Evolutionary conservation across 352 stramenopile species (phyloP).

Genomic region (Pythium folliculosum): DNA sequence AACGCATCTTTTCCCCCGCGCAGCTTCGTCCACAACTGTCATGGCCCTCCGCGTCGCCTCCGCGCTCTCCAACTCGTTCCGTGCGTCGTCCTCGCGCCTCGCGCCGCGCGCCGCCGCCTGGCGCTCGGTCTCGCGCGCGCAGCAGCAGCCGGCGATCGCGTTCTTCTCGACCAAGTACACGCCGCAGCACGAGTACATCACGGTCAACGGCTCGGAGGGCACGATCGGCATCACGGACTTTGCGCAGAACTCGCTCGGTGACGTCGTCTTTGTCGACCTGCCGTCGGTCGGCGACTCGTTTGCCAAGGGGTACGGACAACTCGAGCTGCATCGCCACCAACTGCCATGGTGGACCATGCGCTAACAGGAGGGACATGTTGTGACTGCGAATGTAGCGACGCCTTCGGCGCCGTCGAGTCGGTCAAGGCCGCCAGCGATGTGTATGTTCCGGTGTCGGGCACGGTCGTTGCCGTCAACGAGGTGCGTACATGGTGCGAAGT

Average conservation of each 20-base stretch:
- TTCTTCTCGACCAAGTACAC: constrained; percentile 89
- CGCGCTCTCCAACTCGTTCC: constrained; percentile 56
- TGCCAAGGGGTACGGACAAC: constrained; percentile 80
- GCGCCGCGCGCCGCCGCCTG: constrained; percentile 26
- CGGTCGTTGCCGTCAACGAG: constrained; percentile 94
- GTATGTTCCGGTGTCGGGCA: constrained; percentile 94
- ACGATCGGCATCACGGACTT: constrained; percentile 98
- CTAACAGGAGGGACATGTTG: not conserved
- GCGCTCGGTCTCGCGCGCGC: constrained; percentile 36
- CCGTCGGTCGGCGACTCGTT: constrained; percentile 94
- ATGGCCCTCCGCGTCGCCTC: constrained; percentile 62
- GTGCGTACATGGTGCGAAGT: constrained; percentile 27
- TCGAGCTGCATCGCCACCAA: not conserved
- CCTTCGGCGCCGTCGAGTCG: constrained; percentile 97
- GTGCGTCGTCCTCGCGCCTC: constrained; percentile 31
- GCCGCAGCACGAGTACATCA: constrained; percentile 85
- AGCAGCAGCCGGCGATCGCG: constrained; percentile 40
- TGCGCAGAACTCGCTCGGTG: constrained; percentile 95
- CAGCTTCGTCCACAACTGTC: constrained; percentile 17
- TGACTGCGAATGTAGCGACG: constrained; percentile 61
- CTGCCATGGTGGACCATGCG: not conserved
- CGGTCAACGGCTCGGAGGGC: constrained; percentile 73
- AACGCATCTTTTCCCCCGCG: constrained; percentile 5
- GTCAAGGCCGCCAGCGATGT: constrained; percentile 99
- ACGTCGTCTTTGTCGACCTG: constrained; percentile 98